These are phyloP conservation scores for Aspergillus brasiliensis DNA, from an alignment of 2,329 filamentous ascomycete species.

Conservation along the genomic window DNA sequence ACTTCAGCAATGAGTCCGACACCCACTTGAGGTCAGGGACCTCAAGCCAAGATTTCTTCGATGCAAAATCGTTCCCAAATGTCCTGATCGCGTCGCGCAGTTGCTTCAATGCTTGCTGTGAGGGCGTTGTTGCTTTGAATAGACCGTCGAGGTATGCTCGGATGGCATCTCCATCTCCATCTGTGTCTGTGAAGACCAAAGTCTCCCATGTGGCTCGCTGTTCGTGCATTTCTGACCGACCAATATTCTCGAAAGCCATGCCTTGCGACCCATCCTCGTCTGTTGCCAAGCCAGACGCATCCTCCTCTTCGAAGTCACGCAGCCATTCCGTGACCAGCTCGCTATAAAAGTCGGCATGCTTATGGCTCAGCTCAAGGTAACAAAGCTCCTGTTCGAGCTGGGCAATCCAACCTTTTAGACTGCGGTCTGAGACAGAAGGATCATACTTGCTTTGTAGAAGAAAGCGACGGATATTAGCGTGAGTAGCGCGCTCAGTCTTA, in stretches of 20 bases:
- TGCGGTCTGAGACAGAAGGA: slow-evolving; percentile 52
- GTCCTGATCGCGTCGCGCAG: slow-evolving; percentile 44
- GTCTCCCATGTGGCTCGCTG: slow-evolving; percentile 58
- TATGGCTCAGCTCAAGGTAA: slow-evolving; percentile 56
- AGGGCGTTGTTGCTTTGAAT: slow-evolving; percentile 49
- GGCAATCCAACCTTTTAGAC: slow-evolving; percentile 51
- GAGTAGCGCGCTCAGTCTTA: slow-evolving; percentile 27
- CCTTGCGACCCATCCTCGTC: slow-evolving; percentile 34
- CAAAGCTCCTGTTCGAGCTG: slow-evolving; percentile 51
- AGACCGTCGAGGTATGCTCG: slow-evolving; percentile 54
- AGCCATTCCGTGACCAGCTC: slow-evolving; percentile 59
- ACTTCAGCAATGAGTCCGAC: slow-evolving; percentile 53
- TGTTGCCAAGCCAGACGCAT: slow-evolving; percentile 14
- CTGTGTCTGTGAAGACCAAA: slow-evolving; percentile 53
- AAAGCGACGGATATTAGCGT: slow-evolving; percentile 54
- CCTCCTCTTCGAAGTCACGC: slow-evolving; percentile 34
- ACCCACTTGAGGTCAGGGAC: slow-evolving; percentile 45
- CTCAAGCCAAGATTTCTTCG: slow-evolving; percentile 43
- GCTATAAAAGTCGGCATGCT: slow-evolving; percentile 60
- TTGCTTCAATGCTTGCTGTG: slow-evolving; percentile 46
- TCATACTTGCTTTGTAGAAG: slow-evolving; percentile 58
- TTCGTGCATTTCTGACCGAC: slow-evolving; percentile 56
- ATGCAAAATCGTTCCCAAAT: slow-evolving; percentile 37
- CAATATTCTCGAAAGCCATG: slow-evolving; percentile 50
- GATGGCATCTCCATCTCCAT: slow-evolving; percentile 52